phyloP scores from a whole-genome alignment of 1,284 basidiomycete genomes.

The Cryptococcus sp. region DNA sequence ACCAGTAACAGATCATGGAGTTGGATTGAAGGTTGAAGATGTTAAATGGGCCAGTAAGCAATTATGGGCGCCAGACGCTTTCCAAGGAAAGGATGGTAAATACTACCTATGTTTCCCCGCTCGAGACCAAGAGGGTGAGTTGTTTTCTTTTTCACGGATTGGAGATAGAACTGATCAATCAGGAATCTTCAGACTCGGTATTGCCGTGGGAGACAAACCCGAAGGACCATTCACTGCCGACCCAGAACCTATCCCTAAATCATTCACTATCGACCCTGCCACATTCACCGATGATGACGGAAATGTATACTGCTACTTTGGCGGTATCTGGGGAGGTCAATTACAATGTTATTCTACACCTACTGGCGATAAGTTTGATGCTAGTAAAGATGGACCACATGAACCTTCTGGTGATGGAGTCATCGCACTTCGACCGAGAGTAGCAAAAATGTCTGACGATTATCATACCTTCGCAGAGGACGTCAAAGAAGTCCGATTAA shows the following conservation, averaged over 20 bases:
- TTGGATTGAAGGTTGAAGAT: slow-evolving; percentile 25
- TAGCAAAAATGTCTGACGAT: slow-evolving; percentile 24
- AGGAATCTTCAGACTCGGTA: slow-evolving; percentile 37
- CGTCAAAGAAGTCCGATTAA: slow-evolving; percentile 23
- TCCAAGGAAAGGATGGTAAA: slow-evolving; percentile 23
- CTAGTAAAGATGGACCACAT: slow-evolving; percentile 15
- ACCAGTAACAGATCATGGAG: slow-evolving; percentile 32
- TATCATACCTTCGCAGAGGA: slow-evolving; percentile 27
- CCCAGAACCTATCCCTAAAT: slow-evolving; percentile 24
- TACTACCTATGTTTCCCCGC: slow-evolving; percentile 40
- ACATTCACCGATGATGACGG: slow-evolving; percentile 35
- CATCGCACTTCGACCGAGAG: slow-evolving; percentile 23
- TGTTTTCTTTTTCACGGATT: not conserved
- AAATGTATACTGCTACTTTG: slow-evolving; percentile 32
- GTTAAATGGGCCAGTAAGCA: slow-evolving; percentile 36
- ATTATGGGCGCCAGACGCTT: slow-evolving; percentile 36
- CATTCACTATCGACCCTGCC: slow-evolving; percentile 36
- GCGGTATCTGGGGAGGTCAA: slow-evolving; percentile 40
- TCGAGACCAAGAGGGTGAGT: slow-evolving; percentile 29
- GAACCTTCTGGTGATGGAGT: slow-evolving; percentile 26
- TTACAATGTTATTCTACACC: slow-evolving; percentile 28
- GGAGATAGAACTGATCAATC: not conserved
- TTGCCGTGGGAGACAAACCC: slow-evolving; percentile 25
- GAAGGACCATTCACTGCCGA: slow-evolving; percentile 36
- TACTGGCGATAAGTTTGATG: slow-evolving; percentile 18